These are phyloP conservation scores for Ceratocystis lukuohia DNA, from an alignment of 2,329 filamentous ascomycete genomes.

Conservation along the genomic window DNA sequence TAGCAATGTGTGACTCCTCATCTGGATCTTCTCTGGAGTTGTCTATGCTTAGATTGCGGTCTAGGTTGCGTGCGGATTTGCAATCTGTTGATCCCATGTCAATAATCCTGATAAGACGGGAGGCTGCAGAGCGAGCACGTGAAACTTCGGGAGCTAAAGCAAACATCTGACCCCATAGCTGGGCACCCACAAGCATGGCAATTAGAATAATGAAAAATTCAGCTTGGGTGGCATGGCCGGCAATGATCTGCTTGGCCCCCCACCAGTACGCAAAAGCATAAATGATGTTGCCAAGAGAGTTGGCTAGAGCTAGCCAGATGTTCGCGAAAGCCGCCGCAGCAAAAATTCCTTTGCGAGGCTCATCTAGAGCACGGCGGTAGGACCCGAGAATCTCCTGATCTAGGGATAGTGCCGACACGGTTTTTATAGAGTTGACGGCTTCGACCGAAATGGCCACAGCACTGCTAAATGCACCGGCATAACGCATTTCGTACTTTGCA, in stretches of 20 bases:
- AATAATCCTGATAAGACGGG: slow-evolving; percentile 41
- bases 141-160: slow-evolving; percentile 63
- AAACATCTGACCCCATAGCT: slow-evolving; percentile 63
- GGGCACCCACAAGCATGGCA: slow-evolving; percentile 57
- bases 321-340: slow-evolving; percentile 39
- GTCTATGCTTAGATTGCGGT: slow-evolving; percentile 21
- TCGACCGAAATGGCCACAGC: slow-evolving; percentile 54
- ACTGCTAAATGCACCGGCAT: slow-evolving; percentile 50
- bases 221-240: slow-evolving; percentile 48
- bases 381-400: slow-evolving; percentile 39
- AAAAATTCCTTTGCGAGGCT: slow-evolving; percentile 41
- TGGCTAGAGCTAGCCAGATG: slow-evolving; percentile 46
- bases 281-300: slow-evolving; percentile 50
- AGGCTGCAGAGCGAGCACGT: slow-evolving; percentile 47
- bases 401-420: slow-evolving; percentile 42
- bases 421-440: slow-evolving; percentile 52
- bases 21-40: slow-evolving; percentile 25
- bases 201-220: slow-evolving; percentile 66
- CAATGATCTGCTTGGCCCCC: slow-evolving; percentile 56
- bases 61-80: slow-evolving; percentile 17
- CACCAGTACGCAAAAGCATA: slow-evolving; percentile 72
- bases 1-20: slow-evolving; percentile 27
- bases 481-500: slow-evolving; percentile 46
- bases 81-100: slow-evolving; percentile 29
- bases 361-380: slow-evolving; percentile 39